These are phyloP conservation scores for Diplodia sapinea DNA, from an alignment of 2,329 filamentous ascomycete genomes.

Conservation along the genomic window DNA sequence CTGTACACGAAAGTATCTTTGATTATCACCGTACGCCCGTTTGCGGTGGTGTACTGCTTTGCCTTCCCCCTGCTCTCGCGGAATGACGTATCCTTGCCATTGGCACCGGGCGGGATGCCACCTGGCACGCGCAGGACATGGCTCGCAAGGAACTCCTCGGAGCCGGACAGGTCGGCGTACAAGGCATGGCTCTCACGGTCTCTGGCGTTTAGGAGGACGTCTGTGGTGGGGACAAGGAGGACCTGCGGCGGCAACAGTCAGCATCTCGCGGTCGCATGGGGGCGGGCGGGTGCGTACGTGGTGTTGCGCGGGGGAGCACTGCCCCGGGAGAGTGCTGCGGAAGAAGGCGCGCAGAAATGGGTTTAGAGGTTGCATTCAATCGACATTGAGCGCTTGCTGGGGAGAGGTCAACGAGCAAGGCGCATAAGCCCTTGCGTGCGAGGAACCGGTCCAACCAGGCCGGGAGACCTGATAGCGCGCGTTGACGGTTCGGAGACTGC, in stretches of 20 bases:
- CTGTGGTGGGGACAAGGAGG: slow-evolving; percentile 90
- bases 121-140: slow-evolving; percentile 88
- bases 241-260: slow-evolving; percentile 55
- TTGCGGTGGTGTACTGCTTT: slow-evolving; percentile 90
- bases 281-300: slow-evolving; percentile 61
- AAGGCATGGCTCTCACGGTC: slow-evolving; percentile 82
- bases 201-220: slow-evolving; percentile 84
- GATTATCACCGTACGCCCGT: slow-evolving; percentile 89
- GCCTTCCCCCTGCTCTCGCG: slow-evolving; percentile 91
- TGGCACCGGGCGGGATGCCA: slow-evolving; percentile 53
- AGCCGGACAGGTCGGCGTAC: slow-evolving; percentile 80
- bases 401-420: slow-evolving; percentile 23
- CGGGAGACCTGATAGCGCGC: slow-evolving; percentile 18
- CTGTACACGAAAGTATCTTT: slow-evolving; percentile 93
- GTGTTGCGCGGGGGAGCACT: slow-evolving; percentile 90
- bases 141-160: slow-evolving; percentile 94
- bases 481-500: slow-evolving; percentile 6
- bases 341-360: slow-evolving; percentile 99
- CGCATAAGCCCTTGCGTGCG: slow-evolving; percentile 30
- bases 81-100: slow-evolving; percentile 61
- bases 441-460: slow-evolving; percentile 30
- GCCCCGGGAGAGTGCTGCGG: slow-evolving; percentile 87
- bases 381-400: slow-evolving; percentile 40
- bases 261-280: slow-evolving; percentile 31
- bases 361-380: slow-evolving; percentile 97